Evolutionary conservation across 805 yeast species (phyloP).

Genomic region (Millerozyma acaciae): DNA sequence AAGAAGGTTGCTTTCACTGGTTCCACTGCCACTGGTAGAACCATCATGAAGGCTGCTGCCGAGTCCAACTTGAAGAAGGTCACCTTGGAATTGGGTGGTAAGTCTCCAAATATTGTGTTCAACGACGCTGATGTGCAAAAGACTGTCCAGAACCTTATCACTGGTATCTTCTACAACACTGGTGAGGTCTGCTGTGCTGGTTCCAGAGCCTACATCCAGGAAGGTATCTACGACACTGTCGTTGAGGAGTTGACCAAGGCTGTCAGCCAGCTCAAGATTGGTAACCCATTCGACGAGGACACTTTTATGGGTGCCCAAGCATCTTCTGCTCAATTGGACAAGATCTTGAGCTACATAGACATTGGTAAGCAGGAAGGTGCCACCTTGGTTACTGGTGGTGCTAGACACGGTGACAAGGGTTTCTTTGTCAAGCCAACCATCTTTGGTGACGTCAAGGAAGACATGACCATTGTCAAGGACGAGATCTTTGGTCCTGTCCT

Average conservation of each 20-base stretch:
- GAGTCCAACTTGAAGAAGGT: conserved; percentile 80
- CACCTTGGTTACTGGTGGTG: conserved; percentile 77
- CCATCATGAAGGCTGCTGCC: conserved; percentile 77
- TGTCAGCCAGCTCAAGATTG: conserved; percentile 59
- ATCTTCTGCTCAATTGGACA: conserved; percentile 71
- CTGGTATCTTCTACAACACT: conserved; percentile 87
- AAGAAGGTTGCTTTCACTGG: conserved; percentile 95
- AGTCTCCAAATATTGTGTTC: conserved; percentile 87
- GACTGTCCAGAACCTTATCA: conserved; percentile 70
- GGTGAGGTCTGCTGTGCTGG: conserved; percentile 98
- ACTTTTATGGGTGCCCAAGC: conserved; percentile 92
- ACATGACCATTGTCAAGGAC: conserved; percentile 74
- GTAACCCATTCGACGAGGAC: conserved; percentile 78
- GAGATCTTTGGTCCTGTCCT: conserved; percentile 96
- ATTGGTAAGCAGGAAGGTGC: conserved; percentile 85
- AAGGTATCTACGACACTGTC: conserved; percentile 74
- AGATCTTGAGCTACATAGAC: conserved; percentile 72
- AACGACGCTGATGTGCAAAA: conserved; percentile 77
- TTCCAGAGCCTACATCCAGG: conserved; percentile 87
- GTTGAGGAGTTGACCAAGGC: conserved; percentile 57
- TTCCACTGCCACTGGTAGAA: conserved; percentile 86
- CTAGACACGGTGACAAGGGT: conserved; percentile 65
- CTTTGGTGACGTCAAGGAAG: conserved; percentile 73
- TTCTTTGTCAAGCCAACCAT: conserved; percentile 77
- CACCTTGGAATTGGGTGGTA: conserved; percentile 94